A percentile compares a stretch with the other conserved stretches of the same genome.
Conservation (phyloP, 164 flowering plant species). For the Euptelea pleiosperma region DNA sequence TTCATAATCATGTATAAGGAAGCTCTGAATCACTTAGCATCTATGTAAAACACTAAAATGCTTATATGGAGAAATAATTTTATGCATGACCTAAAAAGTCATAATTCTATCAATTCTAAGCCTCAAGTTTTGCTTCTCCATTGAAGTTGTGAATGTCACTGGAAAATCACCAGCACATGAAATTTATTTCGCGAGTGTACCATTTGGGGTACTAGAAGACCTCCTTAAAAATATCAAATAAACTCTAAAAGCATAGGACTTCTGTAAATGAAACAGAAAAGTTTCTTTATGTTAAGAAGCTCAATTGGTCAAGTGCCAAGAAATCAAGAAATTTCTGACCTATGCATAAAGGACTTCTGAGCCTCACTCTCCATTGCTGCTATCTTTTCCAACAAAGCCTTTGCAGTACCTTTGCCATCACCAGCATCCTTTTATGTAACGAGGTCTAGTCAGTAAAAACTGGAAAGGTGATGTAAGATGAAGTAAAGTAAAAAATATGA, state of each 20-base stretch:
- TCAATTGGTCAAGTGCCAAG: not conserved
- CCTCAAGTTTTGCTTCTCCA: too few relatives aligned
- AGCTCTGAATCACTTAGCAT: not conserved
- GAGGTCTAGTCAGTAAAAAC: slow-evolving; percentile 5
- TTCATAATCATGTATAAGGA: not conserved
- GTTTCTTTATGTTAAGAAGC: not conserved
- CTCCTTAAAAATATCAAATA: too few relatives aligned
- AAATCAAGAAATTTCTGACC: slow-evolving; percentile 45
- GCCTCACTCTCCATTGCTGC: slow-evolving; percentile 87
- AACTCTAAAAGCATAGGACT: too few relatives aligned
- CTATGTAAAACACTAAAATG: not conserved
- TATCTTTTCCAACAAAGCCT: slow-evolving; percentile 66
- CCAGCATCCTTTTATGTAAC: slow-evolving; percentile 53
- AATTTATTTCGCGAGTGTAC: too few relatives aligned
- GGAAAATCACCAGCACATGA: too few relatives aligned
- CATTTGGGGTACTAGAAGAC: too few relatives aligned
- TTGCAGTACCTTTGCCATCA: slow-evolving; percentile 90
- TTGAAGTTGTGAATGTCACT: too few relatives aligned
- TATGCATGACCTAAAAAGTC: too few relatives aligned
- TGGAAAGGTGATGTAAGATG: slow-evolving; percentile 3
- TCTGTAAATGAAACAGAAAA: too few relatives aligned
- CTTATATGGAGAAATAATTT: too few relatives aligned
- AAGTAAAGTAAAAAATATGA: not conserved
- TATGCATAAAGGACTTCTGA: slow-evolving; percentile 94
- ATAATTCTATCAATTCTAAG: too few relatives aligned